Evolutionary conservation across 345 rosid species (phyloP).

Genomic region (Eucalyptus coolabah): DNA sequence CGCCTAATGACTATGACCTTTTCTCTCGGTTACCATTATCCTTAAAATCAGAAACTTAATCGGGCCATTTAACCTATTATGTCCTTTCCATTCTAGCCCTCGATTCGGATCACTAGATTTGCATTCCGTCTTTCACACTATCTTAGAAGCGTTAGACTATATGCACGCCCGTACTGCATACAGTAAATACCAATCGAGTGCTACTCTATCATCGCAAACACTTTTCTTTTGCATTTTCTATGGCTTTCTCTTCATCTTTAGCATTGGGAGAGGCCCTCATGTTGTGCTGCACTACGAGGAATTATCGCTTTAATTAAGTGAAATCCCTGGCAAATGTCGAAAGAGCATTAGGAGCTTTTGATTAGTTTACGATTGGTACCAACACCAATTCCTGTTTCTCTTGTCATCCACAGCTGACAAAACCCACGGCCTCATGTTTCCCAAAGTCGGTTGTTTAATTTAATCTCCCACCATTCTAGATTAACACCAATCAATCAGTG

Average conservation of each 20-base stretch:
- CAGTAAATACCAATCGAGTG: not conserved
- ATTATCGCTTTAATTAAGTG: not conserved
- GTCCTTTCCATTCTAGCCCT: not conserved
- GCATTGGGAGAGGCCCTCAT: not conserved
- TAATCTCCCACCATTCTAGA: not conserved
- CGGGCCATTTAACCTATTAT: not conserved
- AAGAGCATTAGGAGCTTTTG: not conserved
- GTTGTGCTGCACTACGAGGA: not conserved
- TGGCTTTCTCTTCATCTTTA: not conserved
- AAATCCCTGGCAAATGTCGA: not conserved
- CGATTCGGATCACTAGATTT: not conserved
- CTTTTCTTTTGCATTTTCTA: not conserved
- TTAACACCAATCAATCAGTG: not conserved
- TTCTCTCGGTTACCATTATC: not conserved
- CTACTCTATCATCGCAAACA: not conserved
- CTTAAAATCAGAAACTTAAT: not conserved
- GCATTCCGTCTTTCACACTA: too few species aligned
- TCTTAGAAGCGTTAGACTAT: not conserved
- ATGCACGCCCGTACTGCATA: not conserved
- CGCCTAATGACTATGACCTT: not conserved
- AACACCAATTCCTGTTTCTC: not conserved
- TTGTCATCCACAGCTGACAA: not conserved
- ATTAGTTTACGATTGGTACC: not conserved
- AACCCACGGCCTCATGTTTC: not conserved
- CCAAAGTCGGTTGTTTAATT: not conserved